These are phyloP conservation scores for Bryoglossum gracile DNA, from an alignment of 495 filamentous ascomycete species.

Conservation along the genomic window DNA sequence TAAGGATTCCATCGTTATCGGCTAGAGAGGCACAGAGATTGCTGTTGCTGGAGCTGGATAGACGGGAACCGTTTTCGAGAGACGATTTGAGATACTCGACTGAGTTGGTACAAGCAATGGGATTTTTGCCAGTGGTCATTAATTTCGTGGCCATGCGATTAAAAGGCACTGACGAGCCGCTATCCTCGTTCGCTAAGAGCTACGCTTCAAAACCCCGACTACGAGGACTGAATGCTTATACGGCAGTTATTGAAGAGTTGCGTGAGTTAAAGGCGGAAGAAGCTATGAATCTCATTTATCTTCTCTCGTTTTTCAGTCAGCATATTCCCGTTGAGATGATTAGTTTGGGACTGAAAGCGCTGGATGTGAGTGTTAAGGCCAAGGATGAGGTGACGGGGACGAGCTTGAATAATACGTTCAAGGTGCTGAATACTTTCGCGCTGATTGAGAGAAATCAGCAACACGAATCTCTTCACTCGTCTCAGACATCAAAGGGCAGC, in stretches of 20 bases:
- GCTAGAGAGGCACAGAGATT: constrained; percentile 40
- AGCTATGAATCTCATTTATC: constrained; percentile 63
- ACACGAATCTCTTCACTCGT: constrained; percentile 38
- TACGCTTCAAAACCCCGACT: constrained; percentile 62
- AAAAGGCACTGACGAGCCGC: constrained; percentile 60
- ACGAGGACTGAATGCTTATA: constrained; percentile 57
- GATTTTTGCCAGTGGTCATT: constrained; percentile 68
- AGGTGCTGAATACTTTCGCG: constrained; percentile 60
- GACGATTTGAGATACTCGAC: constrained; percentile 54
- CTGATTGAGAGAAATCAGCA: constrained; percentile 59
- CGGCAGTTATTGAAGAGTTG: constrained; percentile 63
- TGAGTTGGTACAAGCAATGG: constrained; percentile 63
- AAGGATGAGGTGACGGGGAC: constrained; percentile 39
- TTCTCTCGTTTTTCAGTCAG: constrained; percentile 69
- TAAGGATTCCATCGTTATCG: constrained; percentile 52
- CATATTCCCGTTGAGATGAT: constrained; percentile 73
- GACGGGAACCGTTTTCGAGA: constrained; percentile 48
- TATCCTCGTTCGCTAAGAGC: constrained; percentile 62
- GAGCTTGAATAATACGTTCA: constrained; percentile 57
- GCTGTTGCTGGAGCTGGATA: constrained; percentile 44
- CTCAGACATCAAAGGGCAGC: constrained; percentile 39
- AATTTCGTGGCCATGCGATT: constrained; percentile 71
- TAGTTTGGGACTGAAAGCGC: constrained; percentile 48
- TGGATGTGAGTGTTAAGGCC: constrained; percentile 53
- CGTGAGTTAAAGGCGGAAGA: constrained; percentile 49